phyloP scores from a whole-genome alignment of 1,284 basidiomycete genomes.

The Puccinia polysora region DNA sequence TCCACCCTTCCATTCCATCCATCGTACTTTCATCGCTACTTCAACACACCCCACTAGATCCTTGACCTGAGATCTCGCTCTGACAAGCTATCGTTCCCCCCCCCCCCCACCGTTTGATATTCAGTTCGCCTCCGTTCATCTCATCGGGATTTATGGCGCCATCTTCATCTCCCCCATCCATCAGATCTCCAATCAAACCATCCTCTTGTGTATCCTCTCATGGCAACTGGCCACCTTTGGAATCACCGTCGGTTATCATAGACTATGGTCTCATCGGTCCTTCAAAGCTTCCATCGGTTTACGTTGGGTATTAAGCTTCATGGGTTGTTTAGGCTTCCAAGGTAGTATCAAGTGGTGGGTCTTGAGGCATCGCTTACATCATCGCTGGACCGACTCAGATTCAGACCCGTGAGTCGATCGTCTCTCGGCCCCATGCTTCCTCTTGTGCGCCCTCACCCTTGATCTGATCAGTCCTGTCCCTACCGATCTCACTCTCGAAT shows the following conservation, averaged over 20 bases:
- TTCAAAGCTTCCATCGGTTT: constrained; percentile 63
- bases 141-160: constrained; percentile 1
- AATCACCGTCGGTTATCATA: constrained; percentile 70
- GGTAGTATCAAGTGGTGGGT: constrained; percentile 57
- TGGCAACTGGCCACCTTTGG: constrained; percentile 49
- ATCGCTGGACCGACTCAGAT: constrained; percentile 57
- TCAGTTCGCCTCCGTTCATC: constrained; percentile 22
- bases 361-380: constrained; percentile 68
- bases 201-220: constrained; percentile 3
- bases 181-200: neutral
- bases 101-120: no score
- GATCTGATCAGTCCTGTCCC: neutral
- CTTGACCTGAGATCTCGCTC: no score
- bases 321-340: constrained; percentile 68
- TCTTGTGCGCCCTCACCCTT: neutral
- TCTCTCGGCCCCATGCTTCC: constrained; percentile 37
- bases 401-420: constrained; percentile 11
- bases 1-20: neutral
- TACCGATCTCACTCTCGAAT: neutral
- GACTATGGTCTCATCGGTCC: constrained; percentile 68
- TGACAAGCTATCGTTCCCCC: no score
- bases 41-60: no score
- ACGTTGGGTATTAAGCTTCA: constrained; percentile 61
- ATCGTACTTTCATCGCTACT: no score
- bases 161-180: constrained; percentile 10